These are phyloP conservation scores for Piromyces sp. DNA, from an alignment of 192 early-diverging fungal species.

Conservation along the genomic window DNA sequence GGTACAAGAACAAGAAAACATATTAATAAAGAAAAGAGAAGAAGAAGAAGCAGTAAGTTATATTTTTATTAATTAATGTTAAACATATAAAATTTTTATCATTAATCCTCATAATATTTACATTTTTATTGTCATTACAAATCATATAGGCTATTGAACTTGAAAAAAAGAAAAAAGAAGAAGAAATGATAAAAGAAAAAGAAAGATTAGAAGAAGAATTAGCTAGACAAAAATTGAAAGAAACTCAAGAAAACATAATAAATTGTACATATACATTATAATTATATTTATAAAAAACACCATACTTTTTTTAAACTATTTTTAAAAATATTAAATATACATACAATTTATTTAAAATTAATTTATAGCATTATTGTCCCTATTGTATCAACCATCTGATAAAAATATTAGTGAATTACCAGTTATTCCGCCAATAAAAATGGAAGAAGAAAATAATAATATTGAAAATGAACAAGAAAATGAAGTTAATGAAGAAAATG, in stretches of 20 bases:
- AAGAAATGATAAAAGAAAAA: background rate
- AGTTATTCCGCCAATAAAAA: background rate
- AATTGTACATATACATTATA: too few relatives aligned
- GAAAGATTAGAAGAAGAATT: background rate
- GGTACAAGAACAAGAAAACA: background rate
- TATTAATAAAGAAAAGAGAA: background rate
- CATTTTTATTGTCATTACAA: background rate
- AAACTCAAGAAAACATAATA: background rate
- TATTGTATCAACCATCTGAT: background rate
- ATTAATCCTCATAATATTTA: background rate
- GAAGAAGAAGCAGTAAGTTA: background rate
- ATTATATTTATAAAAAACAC: too few relatives aligned
- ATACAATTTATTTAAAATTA: too few relatives aligned
- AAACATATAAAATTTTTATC: background rate
- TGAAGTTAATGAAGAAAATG: background rate
- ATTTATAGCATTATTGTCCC: background rate
- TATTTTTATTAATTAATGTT: background rate
- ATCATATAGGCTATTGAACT: background rate
- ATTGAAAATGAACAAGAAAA: background rate
- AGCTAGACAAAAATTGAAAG: background rate
- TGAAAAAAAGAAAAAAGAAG: background rate
- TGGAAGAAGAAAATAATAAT: background rate
- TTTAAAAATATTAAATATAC: too few relatives aligned
- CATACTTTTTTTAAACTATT: too few relatives aligned
- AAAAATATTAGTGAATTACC: background rate